Conservation (phyloP, 2,329 filamentous ascomycete species). For the Dactylellina leptospora region DNA sequence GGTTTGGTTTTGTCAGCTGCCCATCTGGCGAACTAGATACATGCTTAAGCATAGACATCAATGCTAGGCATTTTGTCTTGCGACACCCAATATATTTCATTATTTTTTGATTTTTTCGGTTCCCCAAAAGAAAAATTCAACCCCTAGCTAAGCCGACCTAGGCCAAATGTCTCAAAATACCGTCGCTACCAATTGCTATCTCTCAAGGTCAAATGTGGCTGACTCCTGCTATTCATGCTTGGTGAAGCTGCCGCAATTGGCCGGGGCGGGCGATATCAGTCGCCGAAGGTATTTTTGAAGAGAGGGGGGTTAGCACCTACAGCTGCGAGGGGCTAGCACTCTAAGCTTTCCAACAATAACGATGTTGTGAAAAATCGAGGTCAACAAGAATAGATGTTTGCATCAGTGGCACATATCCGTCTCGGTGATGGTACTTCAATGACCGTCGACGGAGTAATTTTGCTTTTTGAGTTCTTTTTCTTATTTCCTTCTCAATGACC, state of each 20-base stretch:
- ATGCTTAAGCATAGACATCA: conserved; percentile 37
- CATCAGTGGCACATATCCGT: conserved; percentile 20
- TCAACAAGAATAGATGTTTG: conserved; percentile 12
- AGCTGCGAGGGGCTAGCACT: conserved; percentile 38
- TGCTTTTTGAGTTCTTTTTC: neutral
- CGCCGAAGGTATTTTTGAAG: conserved; percentile 42
- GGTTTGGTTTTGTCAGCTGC: conserved; percentile 47
- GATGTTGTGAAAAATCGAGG: conserved; percentile 3
- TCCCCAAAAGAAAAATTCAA: too few relatives aligned
- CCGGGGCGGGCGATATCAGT: conserved; percentile 50
- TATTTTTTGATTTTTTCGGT: conserved; percentile 10
- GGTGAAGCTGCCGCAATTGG: conserved; percentile 47
- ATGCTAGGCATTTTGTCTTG: conserved; percentile 38
- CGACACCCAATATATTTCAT: conserved; percentile 17
- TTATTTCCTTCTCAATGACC: neutral
- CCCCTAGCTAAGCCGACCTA: conserved; percentile 30
- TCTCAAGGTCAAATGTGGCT: conserved; percentile 42
- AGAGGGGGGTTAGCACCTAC: conserved; percentile 7
- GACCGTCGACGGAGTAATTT: conserved; percentile 20
- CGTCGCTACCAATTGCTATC: conserved; percentile 52
- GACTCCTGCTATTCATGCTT: conserved; percentile 29
- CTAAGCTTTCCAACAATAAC: conserved; percentile 25
- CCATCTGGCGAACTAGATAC: conserved; percentile 45
- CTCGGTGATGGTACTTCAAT: neutral
- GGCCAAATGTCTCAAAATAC: conserved; percentile 48